Percentiles rank a stretch among this genome's conserved stretches.
These are phyloP conservation scores for Leccinum olivaceopallidum DNA, from an alignment of 768 basidiomycete genomes.

Conservation along the genomic window DNA sequence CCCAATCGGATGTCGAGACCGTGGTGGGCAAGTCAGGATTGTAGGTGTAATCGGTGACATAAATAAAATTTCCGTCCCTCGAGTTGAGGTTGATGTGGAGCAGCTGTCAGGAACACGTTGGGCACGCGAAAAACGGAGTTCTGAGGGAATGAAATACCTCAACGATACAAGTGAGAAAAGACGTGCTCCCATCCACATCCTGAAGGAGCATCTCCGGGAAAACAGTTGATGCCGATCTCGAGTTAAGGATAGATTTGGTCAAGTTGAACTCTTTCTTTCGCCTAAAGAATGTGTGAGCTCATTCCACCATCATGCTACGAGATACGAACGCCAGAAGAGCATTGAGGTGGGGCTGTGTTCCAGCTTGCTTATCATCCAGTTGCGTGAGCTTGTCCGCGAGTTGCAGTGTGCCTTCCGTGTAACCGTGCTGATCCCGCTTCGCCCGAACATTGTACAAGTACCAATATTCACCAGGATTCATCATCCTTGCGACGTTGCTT, in stretches of 20 bases:
- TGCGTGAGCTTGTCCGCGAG: conserved; percentile 43
- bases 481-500: conserved; percentile 37
- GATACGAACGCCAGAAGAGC: conserved; percentile 52
- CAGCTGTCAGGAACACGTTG: conserved; percentile 37
- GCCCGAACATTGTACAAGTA: conserved; percentile 54
- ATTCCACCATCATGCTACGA: background rate
- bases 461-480: conserved; percentile 54
- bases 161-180: conserved; percentile 55
- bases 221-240: conserved; percentile 27
- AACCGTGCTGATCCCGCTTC: conserved; percentile 37
- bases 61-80: conserved; percentile 41
- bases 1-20: conserved; percentile 36
- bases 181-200: conserved; percentile 42
- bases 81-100: conserved; percentile 41
- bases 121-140: background rate
- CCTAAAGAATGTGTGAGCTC: conserved; percentile 33
- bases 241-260: conserved; percentile 18
- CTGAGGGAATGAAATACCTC: conserved; percentile 42
- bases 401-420: conserved; percentile 54
- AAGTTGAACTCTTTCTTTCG: conserved; percentile 46
- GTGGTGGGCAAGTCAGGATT: conserved; percentile 43
- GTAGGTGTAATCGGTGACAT: conserved; percentile 66
- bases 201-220: conserved; percentile 50
- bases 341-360: conserved; percentile 39
- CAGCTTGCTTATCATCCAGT: conserved; percentile 42